Base-by-base conservation (phyloP, 2,329 filamentous ascomycete genomes). In the Cladobotryum mycophilum region DNA sequence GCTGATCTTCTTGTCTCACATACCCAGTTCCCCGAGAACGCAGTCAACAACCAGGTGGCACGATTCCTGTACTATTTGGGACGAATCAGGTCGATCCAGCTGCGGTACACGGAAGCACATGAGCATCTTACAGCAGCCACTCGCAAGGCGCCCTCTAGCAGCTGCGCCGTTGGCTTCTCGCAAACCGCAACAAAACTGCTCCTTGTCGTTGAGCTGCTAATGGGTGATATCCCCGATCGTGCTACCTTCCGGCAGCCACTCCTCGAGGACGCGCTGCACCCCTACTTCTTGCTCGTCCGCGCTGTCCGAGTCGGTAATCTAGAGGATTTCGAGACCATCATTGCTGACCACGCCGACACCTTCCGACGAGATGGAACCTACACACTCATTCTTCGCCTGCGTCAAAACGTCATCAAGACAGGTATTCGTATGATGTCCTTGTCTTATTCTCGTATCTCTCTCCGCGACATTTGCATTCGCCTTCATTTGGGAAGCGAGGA, bases 321-420 rank as follows among this genome's bases (percentile, higher is more conserved):
- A 47, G 89, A 93, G 67, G 90, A 91, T 55, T 99, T 99, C 68
- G 80, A 96, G 69, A 89, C 85, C 58, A 85, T 87, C 41, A 91
- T 97, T 55, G 85, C 87, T 61, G 80, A 85, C 45, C 84, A 96
- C 66, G 85, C 85, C 52, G 82, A 88, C 41, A 85, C 85, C 11
- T 99, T 97, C 84, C 86, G 89, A 64, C 86, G 87, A 58, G 93
- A 99, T 67, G 89, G 89, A 51, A 97, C 92, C 17, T 97, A 97
- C 75, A 95, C 91, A 11, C 79, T 99, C 52, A 95, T 97, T 61
- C 80, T 97, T 56, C 91, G 93, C 56, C 79, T 99, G 55, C 85
- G 93, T 61, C 93, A 99, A 72, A 99, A 99, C 66, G 93, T 99
- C 65, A 97, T 99, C 82, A 96, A 96, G 78, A 99, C 93, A 3